Conservation (phyloP, 2,329 filamentous ascomycete genomes). For the Clonostachys chloroleuca region DNA sequence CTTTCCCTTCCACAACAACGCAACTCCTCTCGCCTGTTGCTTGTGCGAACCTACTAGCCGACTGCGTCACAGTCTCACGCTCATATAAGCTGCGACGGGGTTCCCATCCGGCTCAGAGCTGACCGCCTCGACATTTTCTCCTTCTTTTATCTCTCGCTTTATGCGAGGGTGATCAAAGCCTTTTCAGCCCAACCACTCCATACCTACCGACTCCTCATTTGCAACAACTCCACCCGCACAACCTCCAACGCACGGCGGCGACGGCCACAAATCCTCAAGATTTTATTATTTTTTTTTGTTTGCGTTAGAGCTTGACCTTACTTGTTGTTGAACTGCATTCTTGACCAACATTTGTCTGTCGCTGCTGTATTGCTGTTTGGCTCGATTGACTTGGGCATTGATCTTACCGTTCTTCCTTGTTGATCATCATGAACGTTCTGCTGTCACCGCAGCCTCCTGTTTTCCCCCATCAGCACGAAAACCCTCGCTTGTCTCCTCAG, state of each 20-base stretch:
- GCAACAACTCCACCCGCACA: background rate
- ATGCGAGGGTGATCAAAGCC: too few relatives aligned
- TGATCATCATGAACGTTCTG: constrained; percentile 54
- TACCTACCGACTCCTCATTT: background rate
- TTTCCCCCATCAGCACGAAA: constrained; percentile 56
- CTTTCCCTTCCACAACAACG: too few relatives aligned
- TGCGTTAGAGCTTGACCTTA: background rate
- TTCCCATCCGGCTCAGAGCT: too few relatives aligned
- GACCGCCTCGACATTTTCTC: too few relatives aligned
- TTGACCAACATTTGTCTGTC: background rate
- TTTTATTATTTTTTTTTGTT: too few relatives aligned
- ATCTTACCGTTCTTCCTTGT: background rate
- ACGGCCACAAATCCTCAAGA: too few relatives aligned
- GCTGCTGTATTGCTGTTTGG: background rate
- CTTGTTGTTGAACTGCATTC: background rate
- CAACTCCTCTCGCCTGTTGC: too few relatives aligned
- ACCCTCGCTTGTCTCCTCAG: constrained; percentile 46
- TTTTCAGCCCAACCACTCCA: background rate
- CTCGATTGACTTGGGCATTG: background rate
- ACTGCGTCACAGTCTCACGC: too few relatives aligned
- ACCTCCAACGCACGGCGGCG: background rate
- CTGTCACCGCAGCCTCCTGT: constrained; percentile 55
- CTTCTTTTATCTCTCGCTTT: too few relatives aligned
- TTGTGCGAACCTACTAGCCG: too few relatives aligned
- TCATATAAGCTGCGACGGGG: too few relatives aligned